Percentiles rank a stretch among this genome's conserved stretches.
Conservation (phyloP, 202 grass and related monocot species). For the Cymbopogon flexuosus region DNA sequence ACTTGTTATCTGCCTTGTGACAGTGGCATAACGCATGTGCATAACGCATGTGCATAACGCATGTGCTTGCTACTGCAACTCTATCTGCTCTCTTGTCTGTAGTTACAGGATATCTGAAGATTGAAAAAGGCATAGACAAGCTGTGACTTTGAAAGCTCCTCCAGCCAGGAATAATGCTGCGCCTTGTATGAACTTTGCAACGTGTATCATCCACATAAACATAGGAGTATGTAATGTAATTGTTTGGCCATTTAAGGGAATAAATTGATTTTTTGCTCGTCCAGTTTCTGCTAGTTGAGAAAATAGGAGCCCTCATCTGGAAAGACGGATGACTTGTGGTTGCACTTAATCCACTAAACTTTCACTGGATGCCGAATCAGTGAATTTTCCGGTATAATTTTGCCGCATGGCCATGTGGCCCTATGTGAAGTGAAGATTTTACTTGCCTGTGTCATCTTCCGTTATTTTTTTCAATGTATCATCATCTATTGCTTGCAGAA, state of each 20-base stretch:
- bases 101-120: background rate
- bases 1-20: background rate
- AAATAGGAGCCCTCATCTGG: background rate
- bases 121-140: background rate
- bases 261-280: background rate
- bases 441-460: too few species aligned
- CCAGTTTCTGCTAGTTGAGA: background rate
- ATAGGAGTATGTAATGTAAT: background rate
- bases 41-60: too few species aligned
- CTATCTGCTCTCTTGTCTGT: background rate
- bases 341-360: too few species aligned
- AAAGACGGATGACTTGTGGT: background rate
- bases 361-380: too few species aligned
- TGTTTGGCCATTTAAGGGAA: background rate
- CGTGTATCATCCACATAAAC: background rate
- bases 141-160: background rate
- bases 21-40: background rate
- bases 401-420: too few species aligned
- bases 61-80: background rate
- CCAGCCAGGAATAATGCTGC: background rate
- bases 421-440: too few species aligned
- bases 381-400: background rate
- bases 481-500: too few species aligned
- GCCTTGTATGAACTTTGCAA: background rate
- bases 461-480: too few species aligned